Base-by-base conservation (phyloP, 768 basidiomycete genomes). In the Hericium alpestre region DNA sequence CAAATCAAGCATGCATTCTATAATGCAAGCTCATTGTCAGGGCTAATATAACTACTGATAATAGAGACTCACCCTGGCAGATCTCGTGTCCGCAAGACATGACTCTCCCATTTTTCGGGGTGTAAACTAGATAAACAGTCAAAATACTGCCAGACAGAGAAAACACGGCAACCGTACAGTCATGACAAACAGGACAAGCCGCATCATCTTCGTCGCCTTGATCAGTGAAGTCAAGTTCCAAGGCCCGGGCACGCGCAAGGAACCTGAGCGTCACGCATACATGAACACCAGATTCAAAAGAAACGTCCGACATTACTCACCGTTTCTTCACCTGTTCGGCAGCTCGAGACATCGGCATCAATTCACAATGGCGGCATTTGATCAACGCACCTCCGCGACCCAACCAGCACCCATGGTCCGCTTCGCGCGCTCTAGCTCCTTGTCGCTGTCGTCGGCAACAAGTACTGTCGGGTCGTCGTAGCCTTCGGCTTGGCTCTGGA, bases 61-160 rank as follows among this genome's bases (percentile, higher is more conserved):
- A 32, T 10, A 5, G 6, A 32, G 4, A 63, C 74, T 38, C 27
- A 81, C 81, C 78, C 27, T 72, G 74, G 63, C 88, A 90, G 39
- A 86, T 76, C 56, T 82, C 79, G 62, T 90, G 87, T 0, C 79
- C 74, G 62, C 90, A 90, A 0, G 70, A 65, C 10, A 89, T 74
- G n/a, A 90, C 68, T 7, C 80, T 74, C 1, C 84, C 83, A 57
- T 74, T 80, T 51, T 77, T 71, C 15, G 71, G 71, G 32, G 43
- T 46, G 11, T 73, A 69, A 55, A 78, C 76, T 56, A 79, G 13
- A 53, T 18, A 32, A 32, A 10, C 15, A 55, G 57, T 25, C 8
- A 32, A 10, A 7, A 32, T 9, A 32, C 1, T 2, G 32, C 32
- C 32, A 32, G 0, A 6, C 6, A 6, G 9, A 32, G 32, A 8